These are phyloP conservation scores for Vitrella brassicaformis DNA, from an alignment of 73 alveolate species.

Conservation along the genomic window DNA sequence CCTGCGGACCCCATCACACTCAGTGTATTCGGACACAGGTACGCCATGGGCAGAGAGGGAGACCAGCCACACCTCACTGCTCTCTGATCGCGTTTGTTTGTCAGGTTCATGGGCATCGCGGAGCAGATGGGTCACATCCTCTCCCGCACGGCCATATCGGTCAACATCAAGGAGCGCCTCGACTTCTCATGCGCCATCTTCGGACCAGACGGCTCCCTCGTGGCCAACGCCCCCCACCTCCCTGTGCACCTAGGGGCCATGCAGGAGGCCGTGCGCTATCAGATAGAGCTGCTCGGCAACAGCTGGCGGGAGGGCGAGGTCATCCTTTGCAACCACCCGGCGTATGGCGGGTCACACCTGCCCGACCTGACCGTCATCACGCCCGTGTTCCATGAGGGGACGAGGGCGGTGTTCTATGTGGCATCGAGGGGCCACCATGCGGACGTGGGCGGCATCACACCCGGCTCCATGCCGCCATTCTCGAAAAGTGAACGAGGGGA, in stretches of 20 bases:
- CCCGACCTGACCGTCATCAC: slow-evolving; percentile 85
- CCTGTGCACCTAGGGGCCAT: slow-evolving; percentile 85
- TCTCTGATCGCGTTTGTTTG: slow-evolving; percentile 17
- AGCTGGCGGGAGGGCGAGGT: slow-evolving; percentile 69
- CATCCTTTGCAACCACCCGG: slow-evolving; percentile 67
- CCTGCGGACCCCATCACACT: slow-evolving; percentile 46
- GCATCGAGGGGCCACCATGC: slow-evolving; percentile 89
- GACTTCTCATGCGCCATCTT: slow-evolving; percentile 81
- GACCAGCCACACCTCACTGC: background rate
- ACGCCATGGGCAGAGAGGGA: too few species aligned
- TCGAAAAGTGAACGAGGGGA: slow-evolving; percentile 44
- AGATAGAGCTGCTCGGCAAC: slow-evolving; percentile 42
- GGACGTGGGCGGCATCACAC: slow-evolving; percentile 78
- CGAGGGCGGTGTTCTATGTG: slow-evolving; percentile 58
- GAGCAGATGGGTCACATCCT: slow-evolving; percentile 79
- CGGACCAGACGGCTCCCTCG: slow-evolving; percentile 62
- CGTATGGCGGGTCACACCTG: slow-evolving; percentile 77
- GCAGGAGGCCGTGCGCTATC: slow-evolving; percentile 72
- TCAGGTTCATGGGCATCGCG: slow-evolving; percentile 73
- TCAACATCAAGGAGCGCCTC: slow-evolving; percentile 72
- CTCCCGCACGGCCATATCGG: slow-evolving; percentile 58
- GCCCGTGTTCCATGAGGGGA: slow-evolving; percentile 55
- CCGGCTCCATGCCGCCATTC: slow-evolving; percentile 86
- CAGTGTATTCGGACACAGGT: slow-evolving; percentile 53
- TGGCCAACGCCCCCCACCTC: slow-evolving; percentile 85